Percentiles rank a stretch among this genome's conserved stretches.
Evolutionary conservation across 164 flowering plant genomes (phyloP).

Genomic region (Kingdonia uniflora): DNA sequence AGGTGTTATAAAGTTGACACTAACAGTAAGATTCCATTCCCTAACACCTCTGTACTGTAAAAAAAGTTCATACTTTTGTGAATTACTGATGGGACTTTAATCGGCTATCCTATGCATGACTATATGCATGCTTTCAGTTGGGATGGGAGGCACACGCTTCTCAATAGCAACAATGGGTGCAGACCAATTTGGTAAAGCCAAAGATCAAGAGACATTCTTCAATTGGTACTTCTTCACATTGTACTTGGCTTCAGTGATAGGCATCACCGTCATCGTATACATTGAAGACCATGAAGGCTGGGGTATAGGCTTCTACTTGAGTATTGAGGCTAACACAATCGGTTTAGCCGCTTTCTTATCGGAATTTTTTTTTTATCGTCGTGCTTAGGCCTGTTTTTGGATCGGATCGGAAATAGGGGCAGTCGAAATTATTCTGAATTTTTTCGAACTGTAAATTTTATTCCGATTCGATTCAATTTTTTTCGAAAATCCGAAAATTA

Average conservation of each 20-base stretch:
- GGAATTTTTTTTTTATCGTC: conserved; percentile 19
- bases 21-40: no score
- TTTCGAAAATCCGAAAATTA: no score
- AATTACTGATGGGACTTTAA: no score
- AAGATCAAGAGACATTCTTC: conserved; percentile 32
- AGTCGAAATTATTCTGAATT: no score
- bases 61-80: no score
- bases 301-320: conserved; percentile 32
- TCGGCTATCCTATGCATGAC: neutral
- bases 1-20: no score
- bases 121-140: conserved; percentile 13
- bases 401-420: no score
- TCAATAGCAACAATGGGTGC: conserved; percentile 38
- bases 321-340: conserved; percentile 12
- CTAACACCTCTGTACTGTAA: no score
- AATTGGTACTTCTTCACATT: conserved; percentile 37
- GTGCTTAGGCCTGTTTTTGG: no score
- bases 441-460: no score
- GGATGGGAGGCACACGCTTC: conserved; percentile 28
- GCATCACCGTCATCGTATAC: conserved; percentile 28
- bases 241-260: conserved; percentile 9
- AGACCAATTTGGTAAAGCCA: conserved; percentile 24
- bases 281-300: conserved; percentile 43
- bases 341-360: conserved; percentile 22
- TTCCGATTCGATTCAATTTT: no score